Conservation (phyloP, 148 eudicot genomes). For the Hydrangea macrophylla region DNA sequence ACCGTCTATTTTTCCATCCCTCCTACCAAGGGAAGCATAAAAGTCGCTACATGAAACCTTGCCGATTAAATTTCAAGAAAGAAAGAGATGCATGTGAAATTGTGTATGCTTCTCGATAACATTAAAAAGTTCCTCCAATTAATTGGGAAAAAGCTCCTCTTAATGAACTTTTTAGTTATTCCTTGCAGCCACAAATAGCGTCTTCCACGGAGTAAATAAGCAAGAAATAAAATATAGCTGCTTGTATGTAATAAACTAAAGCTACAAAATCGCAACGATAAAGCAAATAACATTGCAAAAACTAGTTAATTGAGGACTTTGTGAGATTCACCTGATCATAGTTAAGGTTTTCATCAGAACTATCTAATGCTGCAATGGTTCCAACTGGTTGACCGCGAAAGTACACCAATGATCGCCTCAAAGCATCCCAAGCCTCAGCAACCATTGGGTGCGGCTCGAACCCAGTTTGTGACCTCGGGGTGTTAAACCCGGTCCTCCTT, state of each 20-base stretch:
- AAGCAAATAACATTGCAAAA: neutral
- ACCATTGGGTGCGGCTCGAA: constrained; percentile 70
- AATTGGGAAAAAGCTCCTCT: neutral
- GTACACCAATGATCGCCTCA: constrained; percentile 67
- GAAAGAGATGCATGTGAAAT: neutral
- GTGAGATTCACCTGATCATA: constrained; percentile 76
- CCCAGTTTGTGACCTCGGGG: constrained; percentile 64
- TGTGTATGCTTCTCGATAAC: neutral
- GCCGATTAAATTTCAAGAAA: neutral
- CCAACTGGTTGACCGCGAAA: constrained; percentile 96
- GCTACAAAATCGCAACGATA: neutral
- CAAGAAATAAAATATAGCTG: neutral
- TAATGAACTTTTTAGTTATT: neutral
- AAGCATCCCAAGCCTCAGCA: constrained; percentile 85
- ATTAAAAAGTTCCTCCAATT: too few relatives aligned
- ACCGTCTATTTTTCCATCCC: too few relatives aligned
- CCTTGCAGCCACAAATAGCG: neutral
- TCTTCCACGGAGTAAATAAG: neutral
- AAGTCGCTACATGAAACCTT: neutral
- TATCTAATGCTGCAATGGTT: constrained; percentile 86
- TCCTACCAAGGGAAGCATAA: too few relatives aligned
- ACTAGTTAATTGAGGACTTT: neutral
- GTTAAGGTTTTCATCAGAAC: constrained; percentile 75
- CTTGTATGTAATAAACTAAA: neutral
- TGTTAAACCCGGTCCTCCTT: constrained; percentile 59